Base-by-base conservation (phyloP, 192 early-diverging fungal species). In the Gamsiella multidivaricata region DNA sequence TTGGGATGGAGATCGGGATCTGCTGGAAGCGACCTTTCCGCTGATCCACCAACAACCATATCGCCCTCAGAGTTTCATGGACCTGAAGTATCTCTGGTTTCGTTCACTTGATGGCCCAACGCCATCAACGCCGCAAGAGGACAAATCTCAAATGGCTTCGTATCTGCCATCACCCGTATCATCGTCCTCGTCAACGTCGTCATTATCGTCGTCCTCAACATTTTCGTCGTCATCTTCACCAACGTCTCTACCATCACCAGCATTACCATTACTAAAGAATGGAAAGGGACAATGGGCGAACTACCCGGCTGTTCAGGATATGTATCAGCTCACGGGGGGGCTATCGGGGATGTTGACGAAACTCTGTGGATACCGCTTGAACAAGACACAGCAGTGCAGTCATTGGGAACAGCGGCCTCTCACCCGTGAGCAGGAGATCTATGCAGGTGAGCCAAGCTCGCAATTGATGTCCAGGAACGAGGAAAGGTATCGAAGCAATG, bases 401-500 rank as follows among this genome's bases (percentile, higher is more conserved):
- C 31, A 73, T 20, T 73, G 70, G 70, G 70, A 73, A 47, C 70
- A 73, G 32, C 53, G 70, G 3, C 70, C 70, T 15, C 28, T 73
- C 6, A 59, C 20, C 3, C 36, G 25, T 9, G 47, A 33, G 4
- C 70, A 73, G 32, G 5, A 41, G 32, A 9, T 32, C 0, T 73
- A 73, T 53, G 70, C 70, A 51, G 69, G 69, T 70, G 62, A 61
- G 34, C 32, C 11, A 36, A 23, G 18, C 3, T n/a, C 26, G 23
- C 5, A 42, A 33, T 57, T 5, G 10, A 54, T 29, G 25, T 32
- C 20, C n/a, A n/a, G n/a, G n/a, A n/a, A 10, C 25, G 29, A 32
- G 15, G 23, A 3, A 32, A 32, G 29, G 28, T 7, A 31, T 32
- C 5, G 33, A n/a, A 22, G 18, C 9, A 4, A 41, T 14, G 3